phyloP scores from a whole-genome alignment of 805 yeast species.

The Hanseniaspora thailandica region DNA sequence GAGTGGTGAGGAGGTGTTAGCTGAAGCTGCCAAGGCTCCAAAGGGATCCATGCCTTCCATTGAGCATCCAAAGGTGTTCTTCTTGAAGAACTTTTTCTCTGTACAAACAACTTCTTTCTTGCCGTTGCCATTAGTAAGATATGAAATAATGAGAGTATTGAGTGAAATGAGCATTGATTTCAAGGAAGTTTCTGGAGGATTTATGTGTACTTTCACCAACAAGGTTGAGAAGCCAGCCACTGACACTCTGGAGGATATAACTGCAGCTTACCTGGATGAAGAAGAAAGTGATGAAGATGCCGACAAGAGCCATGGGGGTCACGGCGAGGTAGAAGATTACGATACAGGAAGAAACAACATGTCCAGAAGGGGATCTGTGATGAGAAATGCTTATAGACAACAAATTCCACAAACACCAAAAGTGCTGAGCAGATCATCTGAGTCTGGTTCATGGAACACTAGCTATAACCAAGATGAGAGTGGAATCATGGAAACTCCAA shows the following conservation, averaged over 20 bases:
- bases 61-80: constrained; percentile 81
- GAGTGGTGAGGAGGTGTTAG: constrained; percentile 40
- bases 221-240: constrained; percentile 21
- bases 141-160: constrained; percentile 67
- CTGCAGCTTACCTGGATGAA: constrained; percentile 7
- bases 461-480: constrained; percentile 34
- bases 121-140: constrained; percentile 77
- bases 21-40: constrained; percentile 44
- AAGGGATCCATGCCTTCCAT: constrained; percentile 84
- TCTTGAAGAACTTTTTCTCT: constrained; percentile 83
- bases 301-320: neutral
- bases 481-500: constrained; percentile 50
- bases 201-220: constrained; percentile 61
- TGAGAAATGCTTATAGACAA: constrained; percentile 25
- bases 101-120: constrained; percentile 92
- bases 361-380: constrained; percentile 22
- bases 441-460: constrained; percentile 27
- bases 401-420: constrained; percentile 47
- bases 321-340: neutral
- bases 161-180: constrained; percentile 66
- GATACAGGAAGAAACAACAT: constrained; percentile 13
- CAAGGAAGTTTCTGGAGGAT: constrained; percentile 89
- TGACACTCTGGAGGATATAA: constrained; percentile 11
- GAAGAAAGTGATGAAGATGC: neutral
- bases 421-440: constrained; percentile 28